phyloP scores from a whole-genome alignment of 2,329 filamentous ascomycete species.

The Lachnellula cervina region DNA sequence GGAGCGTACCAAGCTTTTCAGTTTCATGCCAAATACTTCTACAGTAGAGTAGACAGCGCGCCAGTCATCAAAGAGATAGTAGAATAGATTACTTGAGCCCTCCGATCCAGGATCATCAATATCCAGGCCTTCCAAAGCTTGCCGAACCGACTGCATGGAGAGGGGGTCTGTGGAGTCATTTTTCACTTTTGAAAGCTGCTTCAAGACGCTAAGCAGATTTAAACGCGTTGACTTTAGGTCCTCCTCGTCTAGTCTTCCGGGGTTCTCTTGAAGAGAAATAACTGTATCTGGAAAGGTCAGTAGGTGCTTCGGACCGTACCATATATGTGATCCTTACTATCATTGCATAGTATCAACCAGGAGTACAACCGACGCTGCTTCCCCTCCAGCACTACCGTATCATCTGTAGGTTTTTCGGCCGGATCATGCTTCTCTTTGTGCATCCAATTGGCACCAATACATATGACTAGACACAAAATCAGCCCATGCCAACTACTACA shows the following conservation, averaged over 20 bases:
- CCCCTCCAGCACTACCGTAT: slow-evolving; percentile 33
- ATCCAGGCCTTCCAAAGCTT: slow-evolving; percentile 27
- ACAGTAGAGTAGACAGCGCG: slow-evolving; percentile 53
- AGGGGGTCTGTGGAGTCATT: slow-evolving; percentile 27
- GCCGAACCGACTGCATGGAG: slow-evolving; percentile 28
- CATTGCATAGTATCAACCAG: slow-evolving; percentile 65
- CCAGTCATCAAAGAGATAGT: slow-evolving; percentile 65
- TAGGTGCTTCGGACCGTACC: background rate
- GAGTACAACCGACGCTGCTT: slow-evolving; percentile 55
- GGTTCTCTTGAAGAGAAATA: slow-evolving; percentile 63
- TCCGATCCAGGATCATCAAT: slow-evolving; percentile 36
- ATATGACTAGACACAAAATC: slow-evolving; percentile 48
- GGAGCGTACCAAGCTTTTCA: slow-evolving; percentile 45
- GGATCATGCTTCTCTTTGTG: slow-evolving; percentile 32
- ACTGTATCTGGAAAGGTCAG: slow-evolving; percentile 51
- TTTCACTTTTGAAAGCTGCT: slow-evolving; percentile 53
- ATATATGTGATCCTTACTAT: slow-evolving; percentile 41
- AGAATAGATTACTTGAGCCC: slow-evolving; percentile 57
- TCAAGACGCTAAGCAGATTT: slow-evolving; percentile 57
- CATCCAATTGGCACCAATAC: slow-evolving; percentile 66
- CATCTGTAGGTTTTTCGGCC: slow-evolving; percentile 29
- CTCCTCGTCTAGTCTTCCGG: slow-evolving; percentile 25
- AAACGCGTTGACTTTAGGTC: slow-evolving; percentile 38
- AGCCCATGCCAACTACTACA: background rate
- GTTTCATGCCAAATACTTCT: slow-evolving; percentile 39